These are phyloP conservation scores for Leccinum fibrillosum DNA, from an alignment of 768 basidiomycete species.

Conservation along the genomic window DNA sequence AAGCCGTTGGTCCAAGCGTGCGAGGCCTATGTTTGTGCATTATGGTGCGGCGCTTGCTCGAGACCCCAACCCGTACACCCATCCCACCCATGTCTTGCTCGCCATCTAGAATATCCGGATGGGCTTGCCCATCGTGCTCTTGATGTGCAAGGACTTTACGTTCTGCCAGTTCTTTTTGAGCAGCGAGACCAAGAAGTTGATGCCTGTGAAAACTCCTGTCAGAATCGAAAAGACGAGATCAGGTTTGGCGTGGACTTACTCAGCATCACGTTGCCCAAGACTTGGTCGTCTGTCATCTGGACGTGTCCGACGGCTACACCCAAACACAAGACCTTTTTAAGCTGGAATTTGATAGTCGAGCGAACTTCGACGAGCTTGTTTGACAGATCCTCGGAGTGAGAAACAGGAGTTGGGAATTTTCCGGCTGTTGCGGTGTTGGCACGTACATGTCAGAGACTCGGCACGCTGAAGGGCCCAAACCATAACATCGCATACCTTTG, in stretches of 20 bases:
- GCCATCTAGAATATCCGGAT: constrained; percentile 79
- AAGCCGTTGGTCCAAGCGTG: constrained; percentile 97
- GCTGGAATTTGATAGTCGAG: constrained; percentile 99
- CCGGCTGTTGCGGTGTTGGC: constrained; percentile 58
- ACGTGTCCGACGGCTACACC: constrained; percentile 98
- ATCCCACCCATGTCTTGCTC: constrained; percentile 1
- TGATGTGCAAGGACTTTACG: constrained; percentile 97
- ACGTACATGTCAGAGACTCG: not conserved
- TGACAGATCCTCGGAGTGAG: constrained; percentile 83
- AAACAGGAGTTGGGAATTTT: constrained; percentile 98
- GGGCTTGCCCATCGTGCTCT: constrained; percentile 99
- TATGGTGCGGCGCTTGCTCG: constrained; percentile 39
- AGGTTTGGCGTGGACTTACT: constrained; percentile 45
- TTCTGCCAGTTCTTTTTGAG: constrained; percentile 99
- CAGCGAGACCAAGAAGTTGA: constrained; percentile 99
- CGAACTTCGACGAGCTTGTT: constrained; percentile 94
- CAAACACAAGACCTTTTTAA: constrained; percentile 98
- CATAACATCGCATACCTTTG: constrained; percentile 64
- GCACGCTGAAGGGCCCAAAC: not conserved
- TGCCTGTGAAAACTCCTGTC: constrained; percentile 50
- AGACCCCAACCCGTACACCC: constrained; percentile 15
- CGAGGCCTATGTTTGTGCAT: constrained; percentile 94
- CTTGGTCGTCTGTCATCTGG: constrained; percentile 97
- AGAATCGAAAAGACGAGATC: not conserved
- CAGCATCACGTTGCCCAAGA: constrained; percentile 96